Base-by-base conservation (phyloP, 768 basidiomycete species). In the Brasilioporus rufonigricans region DNA sequence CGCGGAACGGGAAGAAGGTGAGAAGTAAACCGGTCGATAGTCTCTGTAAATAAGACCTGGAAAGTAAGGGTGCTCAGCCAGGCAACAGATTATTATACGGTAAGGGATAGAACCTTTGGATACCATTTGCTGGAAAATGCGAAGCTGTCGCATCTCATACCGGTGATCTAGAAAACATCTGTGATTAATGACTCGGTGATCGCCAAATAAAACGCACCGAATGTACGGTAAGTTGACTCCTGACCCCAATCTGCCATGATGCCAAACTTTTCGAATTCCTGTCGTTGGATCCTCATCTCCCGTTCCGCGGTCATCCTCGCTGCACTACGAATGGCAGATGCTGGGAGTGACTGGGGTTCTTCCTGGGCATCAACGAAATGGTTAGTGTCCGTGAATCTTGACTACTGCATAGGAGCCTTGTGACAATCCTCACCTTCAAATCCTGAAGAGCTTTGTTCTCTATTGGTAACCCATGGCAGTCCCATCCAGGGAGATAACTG, bases 381-480 rank as follows among this genome's bases (percentile, higher is more conserved):
- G 18, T 39, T 32, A 35, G 43, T 7, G 13, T 29, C 21, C 13
- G 18, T 45, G 12, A 16, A 18, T 12, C 21, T 21, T 23, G 40
- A 16, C 11, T 13, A 26, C 6, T 12, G 18, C 39, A 39, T 7
- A 21, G 7, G 14, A 40, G n/a, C 19, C 11, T 48, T 26, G 2
- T 10, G 38, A 53, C 9, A 29, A 29, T n/a, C 3, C 81, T 51
- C 65, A 91, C 91, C 52, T 82, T 79, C 26, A 96, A 76, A 23
- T 87, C 81, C 56, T 87, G 77, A 33, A 99, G 74, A 0, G 94
- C 91, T 65, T 97, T 98, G 61, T 93, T 92, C 69, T 98, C 96
- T 57, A 98, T 98, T 0, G 96, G 96, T 13, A 98, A 82, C 7
- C 96, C 96, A 68, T 99, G 96, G 64, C 96, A 98, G 65, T 99